Evolutionary conservation across 2,329 filamentous ascomycete genomes (phyloP).

Genomic region (Talaromyces sp.): DNA sequence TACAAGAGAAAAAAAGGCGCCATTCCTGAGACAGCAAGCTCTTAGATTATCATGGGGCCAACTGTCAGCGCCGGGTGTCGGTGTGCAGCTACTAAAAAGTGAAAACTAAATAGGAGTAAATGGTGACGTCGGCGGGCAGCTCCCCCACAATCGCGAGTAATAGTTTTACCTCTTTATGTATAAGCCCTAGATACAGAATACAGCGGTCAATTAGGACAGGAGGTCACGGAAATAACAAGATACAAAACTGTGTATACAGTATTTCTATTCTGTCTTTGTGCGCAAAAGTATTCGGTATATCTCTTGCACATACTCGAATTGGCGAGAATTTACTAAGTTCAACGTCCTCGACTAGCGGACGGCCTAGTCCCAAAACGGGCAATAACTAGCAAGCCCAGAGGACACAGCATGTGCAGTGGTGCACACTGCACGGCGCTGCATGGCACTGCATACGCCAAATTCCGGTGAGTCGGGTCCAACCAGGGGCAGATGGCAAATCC

Average conservation of each 20-base stretch:
- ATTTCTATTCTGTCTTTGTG: background rate
- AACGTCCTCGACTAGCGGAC: background rate
- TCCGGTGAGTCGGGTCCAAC: too few relatives aligned
- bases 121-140: slow-evolving; percentile 8
- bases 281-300: background rate
- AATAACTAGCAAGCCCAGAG: slow-evolving; percentile 3
- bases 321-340: background rate
- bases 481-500: too few relatives aligned
- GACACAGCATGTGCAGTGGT: background rate
- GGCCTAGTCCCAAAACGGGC: slow-evolving; percentile 6
- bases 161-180: background rate
- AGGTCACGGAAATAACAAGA: background rate
- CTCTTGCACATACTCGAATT: background rate
- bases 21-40: background rate
- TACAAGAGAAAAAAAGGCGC: background rate
- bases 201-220: too few relatives aligned
- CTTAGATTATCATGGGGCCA: background rate
- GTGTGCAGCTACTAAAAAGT: background rate
- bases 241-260: background rate
- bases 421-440: background rate
- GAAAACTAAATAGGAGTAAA: background rate
- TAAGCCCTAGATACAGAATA: too few relatives aligned
- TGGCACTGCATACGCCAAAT: background rate
- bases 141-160: background rate
- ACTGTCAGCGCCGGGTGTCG: background rate